Base-by-base conservation (phyloP, 2,329 filamentous ascomycete genomes). In the Botrytis cinerea region DNA sequence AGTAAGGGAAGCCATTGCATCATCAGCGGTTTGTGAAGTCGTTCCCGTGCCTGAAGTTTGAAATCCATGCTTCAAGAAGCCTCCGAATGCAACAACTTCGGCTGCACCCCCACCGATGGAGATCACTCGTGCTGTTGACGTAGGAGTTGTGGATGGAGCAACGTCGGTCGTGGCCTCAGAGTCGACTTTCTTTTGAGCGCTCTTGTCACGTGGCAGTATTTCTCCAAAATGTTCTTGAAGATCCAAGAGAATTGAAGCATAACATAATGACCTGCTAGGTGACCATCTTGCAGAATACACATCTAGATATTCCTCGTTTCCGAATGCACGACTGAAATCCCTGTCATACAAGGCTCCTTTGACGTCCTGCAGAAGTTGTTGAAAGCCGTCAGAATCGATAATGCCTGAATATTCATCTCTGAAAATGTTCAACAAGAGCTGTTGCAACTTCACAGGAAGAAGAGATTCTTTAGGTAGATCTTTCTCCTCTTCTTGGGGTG, bases 251-350 rank as follows among this genome's bases (percentile, higher is more conserved):
- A 90, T 82, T 4, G 83, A 80, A n/a, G 89, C 85, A 83, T 98
- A 98, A 75, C 91, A 93, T 70, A 98, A 84, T 0, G 94, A 92
- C 71, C 96, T 87, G 70, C 92, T 92, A 2, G 95, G 93, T 82
- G 94, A 97, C 95, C 95, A 99, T 78, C 96, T 86, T 71, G 93
- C 89, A 14, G 94, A 93, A 84, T 99, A 99, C 16, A 92, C 93
- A 75, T 92, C 89, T 28, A 98, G 86, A 78, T 91, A 88, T 62
- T 92, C 89, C 72, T 89, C 86, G 63, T 86, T 86, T 0, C 90
- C 90, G 83, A 98, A 99, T 0, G 95, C 95, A 25, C 85, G 84
- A 20, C 86, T 86, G 82, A 98, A 98, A 81, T 98, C 93, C 46
- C 96, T 89, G 74, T 92, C 90, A 81, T 92, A 98, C 14, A 99